Evolutionary conservation across 192 early-diverging fungal species (phyloP).

Genomic region (Coemansia sp.): DNA sequence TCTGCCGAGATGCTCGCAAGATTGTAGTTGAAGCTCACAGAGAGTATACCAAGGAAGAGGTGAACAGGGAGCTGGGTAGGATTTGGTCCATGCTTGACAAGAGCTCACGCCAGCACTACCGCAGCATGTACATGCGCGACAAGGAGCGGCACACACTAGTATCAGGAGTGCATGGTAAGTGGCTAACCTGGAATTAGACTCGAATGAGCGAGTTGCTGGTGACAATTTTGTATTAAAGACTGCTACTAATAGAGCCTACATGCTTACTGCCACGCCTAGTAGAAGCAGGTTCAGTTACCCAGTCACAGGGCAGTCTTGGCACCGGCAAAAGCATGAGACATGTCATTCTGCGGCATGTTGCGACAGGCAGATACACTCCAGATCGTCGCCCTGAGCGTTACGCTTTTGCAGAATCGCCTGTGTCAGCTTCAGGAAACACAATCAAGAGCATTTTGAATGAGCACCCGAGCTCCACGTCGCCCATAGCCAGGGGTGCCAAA

Average conservation of each 20-base stretch:
- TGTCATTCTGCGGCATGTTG: no score
- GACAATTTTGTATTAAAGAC: not conserved
- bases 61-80: conserved; percentile 43
- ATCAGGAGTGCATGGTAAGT: not conserved
- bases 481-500: not conserved
- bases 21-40: conserved; percentile 34
- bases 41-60: conserved; percentile 44
- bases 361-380: no score
- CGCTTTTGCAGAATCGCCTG: not conserved
- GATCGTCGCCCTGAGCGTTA: no score
- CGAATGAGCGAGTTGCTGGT: not conserved
- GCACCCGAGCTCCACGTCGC: not conserved
- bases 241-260: no score
- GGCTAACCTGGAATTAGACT: not conserved
- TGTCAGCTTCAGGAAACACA: conserved; percentile 14
- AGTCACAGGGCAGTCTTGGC: no score
- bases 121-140: conserved; percentile 31
- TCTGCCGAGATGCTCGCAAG: conserved; percentile 44
- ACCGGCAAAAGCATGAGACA: no score
- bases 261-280: no score
- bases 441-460: conserved; percentile 29
- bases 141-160: conserved; percentile 16
- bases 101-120: conserved; percentile 34
- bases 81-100: conserved; percentile 35
- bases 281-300: no score